Percentiles rank a stretch among this genome's conserved stretches.
phyloP scores from a whole-genome alignment of 148 eudicot genomes.

The Pouteria glomerata region DNA sequence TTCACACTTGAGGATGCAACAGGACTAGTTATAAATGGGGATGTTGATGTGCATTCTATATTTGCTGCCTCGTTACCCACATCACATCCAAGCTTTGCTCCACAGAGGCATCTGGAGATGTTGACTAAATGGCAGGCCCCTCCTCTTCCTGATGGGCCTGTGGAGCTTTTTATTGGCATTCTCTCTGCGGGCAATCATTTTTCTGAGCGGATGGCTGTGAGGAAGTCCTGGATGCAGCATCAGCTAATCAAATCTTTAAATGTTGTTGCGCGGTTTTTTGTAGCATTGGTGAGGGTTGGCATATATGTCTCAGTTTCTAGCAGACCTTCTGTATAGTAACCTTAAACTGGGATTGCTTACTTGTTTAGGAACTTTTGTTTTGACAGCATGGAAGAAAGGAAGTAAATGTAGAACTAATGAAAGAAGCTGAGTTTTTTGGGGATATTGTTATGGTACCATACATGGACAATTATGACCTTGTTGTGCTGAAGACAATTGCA shows the following conservation, averaged over 20 bases:
- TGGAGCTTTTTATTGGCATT: constrained; percentile 63
- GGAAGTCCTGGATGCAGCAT: constrained; percentile 93
- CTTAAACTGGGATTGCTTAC: neutral
- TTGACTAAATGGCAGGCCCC: constrained; percentile 57
- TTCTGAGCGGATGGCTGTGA: constrained; percentile 85
- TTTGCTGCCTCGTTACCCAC: constrained; percentile 68
- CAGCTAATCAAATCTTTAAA: constrained; percentile 37
- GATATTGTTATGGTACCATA: constrained; percentile 81
- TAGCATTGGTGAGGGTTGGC: constrained; percentile 57
- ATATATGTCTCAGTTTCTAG: neutral
- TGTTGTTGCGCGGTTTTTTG: constrained; percentile 71
- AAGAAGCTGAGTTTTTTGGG: constrained; percentile 81
- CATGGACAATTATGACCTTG: constrained; percentile 84
- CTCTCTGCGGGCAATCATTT: constrained; percentile 84
- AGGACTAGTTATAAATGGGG: constrained; percentile 50
- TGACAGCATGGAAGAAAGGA: constrained; percentile 65
- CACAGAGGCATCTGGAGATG: constrained; percentile 71
- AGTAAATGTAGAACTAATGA: constrained; percentile 58
- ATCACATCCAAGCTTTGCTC: constrained; percentile 56
- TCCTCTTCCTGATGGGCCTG: constrained; percentile 46
- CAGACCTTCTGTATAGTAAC: neutral
- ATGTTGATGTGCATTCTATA: constrained; percentile 58
- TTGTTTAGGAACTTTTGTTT: neutral
- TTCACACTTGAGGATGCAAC: constrained; percentile 77
- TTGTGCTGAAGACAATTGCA: constrained; percentile 85